Base-by-base conservation (phyloP, 805 yeast species). In the Sugiyamaella floridensis region DNA sequence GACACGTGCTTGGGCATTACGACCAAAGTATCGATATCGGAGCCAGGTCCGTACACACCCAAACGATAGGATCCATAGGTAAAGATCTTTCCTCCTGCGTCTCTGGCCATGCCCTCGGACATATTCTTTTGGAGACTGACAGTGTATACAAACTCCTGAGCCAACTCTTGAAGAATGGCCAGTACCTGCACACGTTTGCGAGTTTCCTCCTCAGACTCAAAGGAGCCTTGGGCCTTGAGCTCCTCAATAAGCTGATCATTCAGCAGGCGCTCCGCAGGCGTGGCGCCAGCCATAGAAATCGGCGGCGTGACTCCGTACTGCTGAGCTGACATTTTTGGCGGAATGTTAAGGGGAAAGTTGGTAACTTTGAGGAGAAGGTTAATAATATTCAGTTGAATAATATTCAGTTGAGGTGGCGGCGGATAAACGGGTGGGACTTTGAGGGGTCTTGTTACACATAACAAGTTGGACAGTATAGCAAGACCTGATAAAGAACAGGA, bases 1-100 rank as follows among this genome's bases (percentile, higher is more conserved):
- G 86, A 76, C 12, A 93, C 96, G 68, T 93, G 98, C 62, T 92
- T 93, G 1, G 99, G 99, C 15, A 88, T 97, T 26, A 92, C 97
- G n/a, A 93, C 87, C 45, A 93, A 72, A 0, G 98, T 87, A 74
- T 93, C 99, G 55, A 93, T 92, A 83, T 93, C 99, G 0, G 96
- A 86, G 0, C 99, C 98, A 0, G 98, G 98, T 0, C 98, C 98
- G 71, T 90, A 89, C 12, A 93, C 99, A 3, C 99, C 99, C 44
- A 93, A 71, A 57, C 97, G 76, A 64, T 90, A 93, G 1, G 97
- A 89, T 0, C 99, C 99, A 71, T 79, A 93, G 0, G 97, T 89
- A 67, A 90, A 93, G n/a, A 93, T 81, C 67, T 93, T 93, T 40
- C 99, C 99, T 40, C 99, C 99, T 0, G 98, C 95, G 68, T 93